phyloP scores from a whole-genome alignment of 768 basidiomycete genomes.

The Xerocomellus chrysenteron region DNA sequence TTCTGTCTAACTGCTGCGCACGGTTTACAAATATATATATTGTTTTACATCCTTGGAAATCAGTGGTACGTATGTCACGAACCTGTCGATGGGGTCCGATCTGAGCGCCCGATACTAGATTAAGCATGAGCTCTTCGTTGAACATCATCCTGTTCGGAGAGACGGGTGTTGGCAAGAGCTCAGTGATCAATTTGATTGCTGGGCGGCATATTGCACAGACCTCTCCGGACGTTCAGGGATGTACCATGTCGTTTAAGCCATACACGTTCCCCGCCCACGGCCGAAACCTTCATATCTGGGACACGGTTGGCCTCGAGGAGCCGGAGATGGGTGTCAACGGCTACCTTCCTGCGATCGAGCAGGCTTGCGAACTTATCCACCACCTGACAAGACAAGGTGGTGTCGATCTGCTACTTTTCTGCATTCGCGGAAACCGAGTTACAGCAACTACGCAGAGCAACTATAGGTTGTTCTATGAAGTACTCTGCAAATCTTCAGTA shows the following conservation, averaged over 20 bases:
- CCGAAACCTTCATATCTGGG: slow-evolving; percentile 28
- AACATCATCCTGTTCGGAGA: slow-evolving; percentile 48
- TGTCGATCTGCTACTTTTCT: slow-evolving; percentile 42
- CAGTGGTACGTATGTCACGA: slow-evolving; percentile 8
- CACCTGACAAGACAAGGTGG: slow-evolving; percentile 32
- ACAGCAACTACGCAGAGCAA: slow-evolving; percentile 38
- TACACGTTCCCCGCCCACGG: slow-evolving; percentile 26
- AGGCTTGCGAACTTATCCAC: slow-evolving; percentile 35
- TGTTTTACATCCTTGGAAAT: background rate
- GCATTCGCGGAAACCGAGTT: slow-evolving; percentile 42
- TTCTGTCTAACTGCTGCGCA: background rate
- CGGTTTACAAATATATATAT: background rate
- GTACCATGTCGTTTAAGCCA: slow-evolving; percentile 35
- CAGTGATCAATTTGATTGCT: slow-evolving; percentile 35
- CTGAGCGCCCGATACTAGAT: slow-evolving; percentile 14
- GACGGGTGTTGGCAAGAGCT: slow-evolving; percentile 39
- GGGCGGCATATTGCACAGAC: slow-evolving; percentile 22
- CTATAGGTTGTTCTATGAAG: slow-evolving; percentile 42
- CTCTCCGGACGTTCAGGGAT: slow-evolving; percentile 33
- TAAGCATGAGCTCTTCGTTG: slow-evolving; percentile 19
- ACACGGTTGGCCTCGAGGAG: slow-evolving; percentile 38
- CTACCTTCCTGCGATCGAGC: slow-evolving; percentile 30
- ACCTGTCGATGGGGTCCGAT: slow-evolving; percentile 12
- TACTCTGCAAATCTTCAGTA: slow-evolving; percentile 38
- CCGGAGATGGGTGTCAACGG: slow-evolving; percentile 25